These are phyloP conservation scores for Trichoderma sp. DNA, from an alignment of 2,329 filamentous ascomycete genomes.

Conservation along the genomic window DNA sequence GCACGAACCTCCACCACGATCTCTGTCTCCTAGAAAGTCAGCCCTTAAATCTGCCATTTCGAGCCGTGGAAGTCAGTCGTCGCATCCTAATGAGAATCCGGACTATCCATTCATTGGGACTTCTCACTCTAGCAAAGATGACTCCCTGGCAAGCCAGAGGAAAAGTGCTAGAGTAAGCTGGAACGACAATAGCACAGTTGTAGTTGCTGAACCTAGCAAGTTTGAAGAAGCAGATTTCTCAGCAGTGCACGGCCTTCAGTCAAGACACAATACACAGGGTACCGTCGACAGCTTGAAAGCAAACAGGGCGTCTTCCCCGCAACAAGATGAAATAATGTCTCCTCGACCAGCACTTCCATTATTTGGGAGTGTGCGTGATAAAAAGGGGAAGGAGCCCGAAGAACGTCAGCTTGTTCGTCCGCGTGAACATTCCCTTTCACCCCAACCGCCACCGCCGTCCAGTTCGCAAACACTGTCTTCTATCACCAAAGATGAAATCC, in stretches of 20 bases:
- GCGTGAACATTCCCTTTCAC: constrained; percentile 4
- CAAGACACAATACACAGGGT: constrained; percentile 51
- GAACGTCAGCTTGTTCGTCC: constrained; percentile 61
- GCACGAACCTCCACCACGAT: constrained; percentile 68
- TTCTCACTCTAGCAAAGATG: constrained; percentile 35
- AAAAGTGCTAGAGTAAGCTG: constrained; percentile 76
- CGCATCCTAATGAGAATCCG: constrained; percentile 47
- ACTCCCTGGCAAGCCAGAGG: constrained; percentile 47
- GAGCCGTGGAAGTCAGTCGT: constrained; percentile 47
- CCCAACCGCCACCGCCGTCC: neutral
- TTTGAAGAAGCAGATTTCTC: constrained; percentile 40
- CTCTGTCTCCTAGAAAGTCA: constrained; percentile 74
- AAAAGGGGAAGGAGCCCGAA: constrained; percentile 51
- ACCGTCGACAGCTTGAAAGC: constrained; percentile 46
- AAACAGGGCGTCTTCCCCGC: constrained; percentile 45
- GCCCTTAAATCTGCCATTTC: constrained; percentile 65
- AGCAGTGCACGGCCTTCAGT: constrained; percentile 36
- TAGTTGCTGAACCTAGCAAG: constrained; percentile 47
- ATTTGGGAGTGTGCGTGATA: constrained; percentile 71
- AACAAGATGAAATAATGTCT: constrained; percentile 70
- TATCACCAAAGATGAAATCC: neutral
- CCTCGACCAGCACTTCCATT: constrained; percentile 71
- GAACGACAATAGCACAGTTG: constrained; percentile 60
- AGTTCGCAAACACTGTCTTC: neutral
- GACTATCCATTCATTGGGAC: constrained; percentile 39